Conservation (phyloP, 306 rosid genomes). For the apple (Malus domestica) region ASM211411v1 NC_041802.1:29692501-29693000, state of each 20-base stretch:
- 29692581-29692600: not conserved
- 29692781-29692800: slow-evolving; percentile 5
- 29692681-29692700: slow-evolving; percentile 20
- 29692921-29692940: slow-evolving; percentile 58
- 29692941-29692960: slow-evolving; percentile 16
- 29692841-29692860: slow-evolving; percentile 30
- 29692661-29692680: not conserved
- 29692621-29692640: not conserved
- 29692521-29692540: not conserved
- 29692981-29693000: slow-evolving; percentile 33
- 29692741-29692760: slow-evolving; percentile 5
- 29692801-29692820: not conserved
- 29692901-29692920: slow-evolving; percentile 66
- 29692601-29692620: not conserved
- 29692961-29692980: slow-evolving; percentile 16
- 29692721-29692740: slow-evolving; percentile 15
- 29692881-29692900: slow-evolving; percentile 56
- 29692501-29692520: not conserved
- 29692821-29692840: slow-evolving; percentile 21
- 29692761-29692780: slow-evolving; percentile 17
- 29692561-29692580: not conserved
- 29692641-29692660: not conserved
- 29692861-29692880: slow-evolving; percentile 64
- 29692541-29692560: not conserved
- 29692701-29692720: slow-evolving; percentile 30